Evolutionary conservation across 2,329 filamentous ascomycete species (phyloP).

Genomic region (Rachicladosporium sp.): DNA sequence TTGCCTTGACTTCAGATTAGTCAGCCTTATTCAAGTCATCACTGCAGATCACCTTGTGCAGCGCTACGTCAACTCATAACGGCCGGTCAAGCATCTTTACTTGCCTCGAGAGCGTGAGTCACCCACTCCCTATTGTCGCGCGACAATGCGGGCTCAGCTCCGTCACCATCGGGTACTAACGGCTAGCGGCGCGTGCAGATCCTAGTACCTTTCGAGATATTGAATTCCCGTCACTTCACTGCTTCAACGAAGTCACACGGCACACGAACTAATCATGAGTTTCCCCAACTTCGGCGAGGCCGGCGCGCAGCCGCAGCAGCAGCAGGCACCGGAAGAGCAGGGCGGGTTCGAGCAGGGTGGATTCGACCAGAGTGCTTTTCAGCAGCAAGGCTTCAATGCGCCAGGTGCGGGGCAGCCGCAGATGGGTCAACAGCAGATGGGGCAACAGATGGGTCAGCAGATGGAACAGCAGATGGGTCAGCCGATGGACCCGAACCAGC

Average conservation of each 20-base stretch:
- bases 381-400: constrained; percentile 34
- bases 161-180: not conserved
- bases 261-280: constrained; percentile 38
- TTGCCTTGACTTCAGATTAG: no score
- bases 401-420: constrained; percentile 40
- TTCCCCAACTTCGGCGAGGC: constrained; percentile 51
- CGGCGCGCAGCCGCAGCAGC: constrained; percentile 47
- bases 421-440: constrained; percentile 41
- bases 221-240: not conserved
- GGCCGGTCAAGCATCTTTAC: constrained; percentile 22
- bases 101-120: constrained; percentile 16
- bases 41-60: not conserved
- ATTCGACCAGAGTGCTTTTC: constrained; percentile 23
- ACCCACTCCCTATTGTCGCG: not conserved
- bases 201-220: no score
- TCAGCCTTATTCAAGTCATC: not conserved
- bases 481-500: constrained; percentile 39
- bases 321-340: constrained; percentile 3
- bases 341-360: constrained; percentile 10
- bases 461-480: constrained; percentile 40
- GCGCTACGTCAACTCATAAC: constrained; percentile 13
- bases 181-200: no score
- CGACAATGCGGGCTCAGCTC: not conserved
- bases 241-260: not conserved
- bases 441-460: constrained; percentile 36